Percentiles rank a stretch among this genome's conserved stretches.
phyloP scores from a whole-genome alignment of 179 eudicot species.

The Vitellaria paradoxa region DNA sequence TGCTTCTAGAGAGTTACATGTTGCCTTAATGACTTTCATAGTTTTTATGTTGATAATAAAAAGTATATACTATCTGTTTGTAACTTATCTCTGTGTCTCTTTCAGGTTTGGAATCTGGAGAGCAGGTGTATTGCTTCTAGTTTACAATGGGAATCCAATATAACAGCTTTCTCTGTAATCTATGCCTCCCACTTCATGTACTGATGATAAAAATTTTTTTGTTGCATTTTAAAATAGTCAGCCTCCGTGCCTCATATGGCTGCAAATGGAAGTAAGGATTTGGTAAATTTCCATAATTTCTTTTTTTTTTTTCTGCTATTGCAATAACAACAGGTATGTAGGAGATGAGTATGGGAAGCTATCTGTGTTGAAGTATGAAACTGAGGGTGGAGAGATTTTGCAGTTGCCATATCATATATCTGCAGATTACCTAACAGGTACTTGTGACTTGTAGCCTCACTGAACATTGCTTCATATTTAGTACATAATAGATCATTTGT shows the following conservation, averaged over 20 bases:
- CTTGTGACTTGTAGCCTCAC: slow-evolving; percentile 6
- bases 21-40: neutral
- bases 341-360: slow-evolving; percentile 76
- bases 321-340: slow-evolving; percentile 54
- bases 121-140: slow-evolving; percentile 56
- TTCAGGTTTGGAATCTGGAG: slow-evolving; percentile 88
- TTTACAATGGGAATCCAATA: slow-evolving; percentile 70
- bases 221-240: neutral
- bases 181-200: slow-evolving; percentile 70
- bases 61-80: neutral
- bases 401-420: slow-evolving; percentile 52
- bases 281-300: slow-evolving; percentile 5
- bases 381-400: slow-evolving; percentile 46
- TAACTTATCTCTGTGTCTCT: neutral
- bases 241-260: neutral
- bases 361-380: slow-evolving; percentile 56
- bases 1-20: neutral
- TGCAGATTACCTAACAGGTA: slow-evolving; percentile 54
- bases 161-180: slow-evolving; percentile 80
- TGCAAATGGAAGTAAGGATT: slow-evolving; percentile 3
- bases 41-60: neutral
- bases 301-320: slow-evolving; percentile 21
- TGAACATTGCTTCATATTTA: slow-evolving; percentile 2
- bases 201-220: slow-evolving; percentile 11
- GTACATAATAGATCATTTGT: neutral